Percentiles rank a stretch among this genome's conserved stretches.
These are phyloP conservation scores for Talaromyces wortmannii DNA, from an alignment of 495 filamentous ascomycete genomes.

Conservation along the genomic window DNA sequence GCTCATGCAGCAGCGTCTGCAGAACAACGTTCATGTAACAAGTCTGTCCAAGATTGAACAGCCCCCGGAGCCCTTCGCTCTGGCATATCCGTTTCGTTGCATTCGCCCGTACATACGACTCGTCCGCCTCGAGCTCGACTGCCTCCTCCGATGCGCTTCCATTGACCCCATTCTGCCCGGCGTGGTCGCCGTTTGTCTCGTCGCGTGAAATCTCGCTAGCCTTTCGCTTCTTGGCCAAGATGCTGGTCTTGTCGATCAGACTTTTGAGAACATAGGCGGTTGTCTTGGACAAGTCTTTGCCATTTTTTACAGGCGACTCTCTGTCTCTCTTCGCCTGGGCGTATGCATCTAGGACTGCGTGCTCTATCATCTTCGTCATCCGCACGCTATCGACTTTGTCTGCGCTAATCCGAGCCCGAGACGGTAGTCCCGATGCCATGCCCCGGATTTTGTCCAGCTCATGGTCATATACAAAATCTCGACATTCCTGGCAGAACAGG, in stretches of 20 bases:
- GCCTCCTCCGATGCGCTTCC: background rate
- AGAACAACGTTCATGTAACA: constrained; percentile 92
- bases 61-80: constrained; percentile 61
- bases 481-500: constrained; percentile 77
- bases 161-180: background rate
- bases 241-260: background rate
- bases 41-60: constrained; percentile 89
- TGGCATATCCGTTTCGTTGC: constrained; percentile 36
- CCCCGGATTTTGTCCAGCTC: constrained; percentile 60
- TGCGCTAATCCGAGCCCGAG: background rate
- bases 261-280: background rate
- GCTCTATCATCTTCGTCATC: constrained; percentile 1
- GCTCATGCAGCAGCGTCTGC: constrained; percentile 83
- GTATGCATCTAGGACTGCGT: constrained; percentile 1
- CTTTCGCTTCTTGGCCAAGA: background rate
- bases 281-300: background rate
- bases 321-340: constrained; percentile 1
- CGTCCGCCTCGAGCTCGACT: constrained; percentile 14
- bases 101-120: constrained; percentile 35
- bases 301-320: background rate
- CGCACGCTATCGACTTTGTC: background rate
- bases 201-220: background rate
- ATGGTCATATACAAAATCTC: constrained; percentile 83
- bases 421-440: constrained; percentile 1
- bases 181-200: background rate